These are phyloP conservation scores for Salinomyces thailandicus DNA, from an alignment of 2,329 filamentous ascomycete species.

Conservation along the genomic window DNA sequence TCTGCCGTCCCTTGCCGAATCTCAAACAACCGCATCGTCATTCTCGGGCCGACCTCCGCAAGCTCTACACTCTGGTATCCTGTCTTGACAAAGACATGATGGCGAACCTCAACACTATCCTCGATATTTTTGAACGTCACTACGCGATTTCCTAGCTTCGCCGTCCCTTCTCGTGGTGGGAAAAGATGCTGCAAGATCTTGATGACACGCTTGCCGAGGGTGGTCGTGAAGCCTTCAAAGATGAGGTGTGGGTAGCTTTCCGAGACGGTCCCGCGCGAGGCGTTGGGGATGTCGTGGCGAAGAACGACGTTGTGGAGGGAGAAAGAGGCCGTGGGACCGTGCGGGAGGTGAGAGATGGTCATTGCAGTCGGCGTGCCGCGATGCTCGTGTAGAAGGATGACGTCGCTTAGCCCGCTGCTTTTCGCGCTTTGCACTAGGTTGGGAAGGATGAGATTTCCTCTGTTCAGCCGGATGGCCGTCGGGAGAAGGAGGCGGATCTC, in stretches of 20 bases:
- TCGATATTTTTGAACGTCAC: constrained; percentile 93
- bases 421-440: constrained; percentile 77
- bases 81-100: constrained; percentile 89
- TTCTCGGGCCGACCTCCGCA: constrained; percentile 80
- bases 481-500: constrained; percentile 77
- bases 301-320: constrained; percentile 87
- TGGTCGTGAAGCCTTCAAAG: constrained; percentile 84
- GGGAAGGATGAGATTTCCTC: constrained; percentile 78
- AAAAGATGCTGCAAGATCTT: constrained; percentile 92
- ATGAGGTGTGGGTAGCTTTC: constrained; percentile 92
- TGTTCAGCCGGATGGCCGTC: constrained; percentile 77
- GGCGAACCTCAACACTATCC: constrained; percentile 75
- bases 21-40: constrained; percentile 96
- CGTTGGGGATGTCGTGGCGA: constrained; percentile 83
- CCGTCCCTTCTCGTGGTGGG: constrained; percentile 70
- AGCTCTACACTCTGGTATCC: constrained; percentile 82
- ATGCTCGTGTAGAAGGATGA: constrained; percentile 84
- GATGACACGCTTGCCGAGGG: constrained; percentile 69
- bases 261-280: constrained; percentile 73
- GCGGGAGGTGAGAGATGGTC: constrained; percentile 76
- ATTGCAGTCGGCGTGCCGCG: constrained; percentile 84
- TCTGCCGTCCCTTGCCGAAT: constrained; percentile 85
- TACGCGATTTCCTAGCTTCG: constrained; percentile 76
- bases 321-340: constrained; percentile 80
- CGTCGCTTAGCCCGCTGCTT: constrained; percentile 68